Base-by-base conservation (phyloP, 306 rosid species). In the Oxytropis ochrocephala region DNA sequence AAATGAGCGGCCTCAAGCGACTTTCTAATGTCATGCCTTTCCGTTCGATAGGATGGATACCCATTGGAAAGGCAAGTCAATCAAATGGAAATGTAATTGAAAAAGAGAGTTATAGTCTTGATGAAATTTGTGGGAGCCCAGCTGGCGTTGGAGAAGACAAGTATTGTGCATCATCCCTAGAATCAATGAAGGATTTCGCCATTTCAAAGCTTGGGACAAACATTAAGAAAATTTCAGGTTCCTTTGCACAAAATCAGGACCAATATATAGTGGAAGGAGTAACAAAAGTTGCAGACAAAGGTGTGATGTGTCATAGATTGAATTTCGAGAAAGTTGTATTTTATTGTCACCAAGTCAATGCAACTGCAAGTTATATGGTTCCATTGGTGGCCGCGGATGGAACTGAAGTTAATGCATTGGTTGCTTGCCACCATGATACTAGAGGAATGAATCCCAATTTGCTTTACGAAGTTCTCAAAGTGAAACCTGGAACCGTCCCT, bases 361-460 rank as follows among this genome's bases (percentile, higher is more conserved):
- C 70, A 27, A 44, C 70, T 8, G 46, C 56, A 27, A 13, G 14
- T 44, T 64, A 64, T 5, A 46, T 44, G 56, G 70, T 64, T 32
- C 70, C 70, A 13, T 46, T 64, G 29, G 55, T 64, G 8, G 70
- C 55, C 1, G 14, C 43, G 1, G 70, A 64, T 44, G 70, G 70
- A 24, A 46, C 56, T 13, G 39, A 64, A 46, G 70, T 38, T 64
- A 46, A 9, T 41, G 70, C 70, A 27, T 11, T 64, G 8, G 48
- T 55, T 9, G 32, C 48, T 64, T 64, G 70, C 56, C 70, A 64
- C 55, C 70, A 64, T 44, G 70, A 64, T 14, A 64, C 70, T 8
- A 64, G 70, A 46, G 70, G 70, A 8, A 64, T 44, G 70, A 53
- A 64, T 64, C 70, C 70, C 2, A 8, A 0, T 13, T 38, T 46